Evolutionary conservation across 2,329 filamentous ascomycete species (phyloP).

Genomic region (Dichotomopilus funicola): DNA sequence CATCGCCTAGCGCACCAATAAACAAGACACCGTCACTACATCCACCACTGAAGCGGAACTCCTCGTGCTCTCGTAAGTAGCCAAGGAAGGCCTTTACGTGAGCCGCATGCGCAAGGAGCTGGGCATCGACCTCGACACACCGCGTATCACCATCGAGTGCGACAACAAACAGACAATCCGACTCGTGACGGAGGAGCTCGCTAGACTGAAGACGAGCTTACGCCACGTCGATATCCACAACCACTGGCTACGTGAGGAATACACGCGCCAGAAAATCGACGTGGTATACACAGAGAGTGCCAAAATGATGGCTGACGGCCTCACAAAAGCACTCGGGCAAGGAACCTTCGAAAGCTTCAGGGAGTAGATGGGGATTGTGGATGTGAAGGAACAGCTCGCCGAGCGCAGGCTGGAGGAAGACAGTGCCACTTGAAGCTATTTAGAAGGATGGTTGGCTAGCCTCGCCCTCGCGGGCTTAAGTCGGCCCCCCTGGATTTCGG

Average conservation of each 20-base stretch:
- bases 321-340: not conserved
- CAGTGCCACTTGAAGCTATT: not conserved
- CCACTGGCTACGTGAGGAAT: conserved; percentile 5
- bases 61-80: not conserved
- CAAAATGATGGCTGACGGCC: not conserved
- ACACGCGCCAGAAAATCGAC: not conserved
- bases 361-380: not conserved
- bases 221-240: conserved; percentile 12
- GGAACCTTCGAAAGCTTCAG: not conserved
- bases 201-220: conserved; percentile 3
- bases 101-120: not conserved
- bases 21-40: conserved; percentile 9
- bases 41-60: conserved; percentile 2
- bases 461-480: too few species aligned
- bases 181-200: conserved; percentile 3
- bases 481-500: not conserved
- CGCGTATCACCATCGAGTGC: not conserved
- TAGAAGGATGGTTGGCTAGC: too few species aligned
- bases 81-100: conserved; percentile 3
- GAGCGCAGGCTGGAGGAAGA: not conserved
- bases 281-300: not conserved
- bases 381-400: not conserved
- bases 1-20: conserved; percentile 6
- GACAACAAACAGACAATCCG: conserved; percentile 7
- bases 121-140: not conserved